Evolutionary conservation across 257 asterid species (phyloP), one percentile per base, ranked within the genome.

Genomic region (Asclepias syriaca): DNA sequence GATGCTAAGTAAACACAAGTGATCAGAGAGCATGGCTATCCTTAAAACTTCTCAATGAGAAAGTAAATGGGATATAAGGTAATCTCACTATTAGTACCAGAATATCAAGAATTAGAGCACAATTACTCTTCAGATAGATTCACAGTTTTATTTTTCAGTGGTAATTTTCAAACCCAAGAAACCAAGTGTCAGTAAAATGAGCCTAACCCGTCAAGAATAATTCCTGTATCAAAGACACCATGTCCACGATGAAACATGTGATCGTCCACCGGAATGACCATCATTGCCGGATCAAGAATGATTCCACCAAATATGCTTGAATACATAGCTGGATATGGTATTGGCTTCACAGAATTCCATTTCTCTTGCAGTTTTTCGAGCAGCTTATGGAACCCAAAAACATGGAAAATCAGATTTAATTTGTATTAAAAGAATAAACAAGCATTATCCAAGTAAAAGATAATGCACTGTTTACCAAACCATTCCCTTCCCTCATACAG

Each of bases 241-340:
- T 93, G 98, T 8, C 98, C 98, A 45, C 98, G 90, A 81, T 93
- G 97, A 78, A 85, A 96, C 97, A 91, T 89, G 85, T 93, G 97
- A 73, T 93, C 98, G 74, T 93, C 97, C 21, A 91, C 82, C 1
- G 96, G 96, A 74, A 91, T 87, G 54, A 89, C 88, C 98, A 93
- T 93, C 97, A 91, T 82, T 2, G 93, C 89, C 49, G 97, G 96
- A 77, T 91, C 96, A 66, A 91, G 89, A 83, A 86, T 80, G 55
- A 93, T 91, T 70, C 97, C 97, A 65, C 96, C 97, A 73, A 64
- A 89, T 14, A 87, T 72, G 68, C 96, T 89, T 14, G 98, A 89
- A 87, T 89, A 93, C 97, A 91, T 91, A 8, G 96, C 97, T 8
- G 96, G 96, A 74, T 87, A 91, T 6, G 92, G 91, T 82, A 85